Evolutionary conservation across 1,139 yeast species (phyloP).

Genomic region (Blastobotrys capitulatus): DNA sequence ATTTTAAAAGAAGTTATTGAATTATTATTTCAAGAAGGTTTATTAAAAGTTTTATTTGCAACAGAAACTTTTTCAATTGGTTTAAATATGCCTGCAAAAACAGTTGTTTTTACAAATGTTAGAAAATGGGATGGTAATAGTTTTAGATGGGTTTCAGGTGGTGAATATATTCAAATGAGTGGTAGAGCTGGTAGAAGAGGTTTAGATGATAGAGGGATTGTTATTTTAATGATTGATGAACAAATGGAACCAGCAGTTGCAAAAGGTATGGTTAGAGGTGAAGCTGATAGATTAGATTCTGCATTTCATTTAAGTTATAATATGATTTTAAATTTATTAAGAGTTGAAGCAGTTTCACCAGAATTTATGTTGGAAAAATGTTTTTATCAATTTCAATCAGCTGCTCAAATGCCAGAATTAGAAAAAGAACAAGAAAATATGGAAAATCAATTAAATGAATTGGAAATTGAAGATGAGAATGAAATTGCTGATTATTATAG

Average conservation of each 20-base stretch:
- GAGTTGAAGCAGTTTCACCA: constrained; percentile 98
- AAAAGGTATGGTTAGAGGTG: constrained; percentile 98
- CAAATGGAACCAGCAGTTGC: constrained; percentile 99
- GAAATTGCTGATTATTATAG: constrained; percentile 78
- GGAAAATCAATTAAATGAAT: constrained; percentile 32
- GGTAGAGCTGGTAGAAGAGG: constrained; percentile 99
- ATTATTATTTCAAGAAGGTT: constrained; percentile 93
- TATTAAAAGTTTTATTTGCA: constrained; percentile 88
- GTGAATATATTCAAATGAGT: constrained; percentile 98
- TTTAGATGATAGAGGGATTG: constrained; percentile 97
- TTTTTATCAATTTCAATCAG: constrained; percentile 91
- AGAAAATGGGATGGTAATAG: constrained; percentile 98
- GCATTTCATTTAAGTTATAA: constrained; percentile 96
- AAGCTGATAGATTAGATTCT: constrained; percentile 91
- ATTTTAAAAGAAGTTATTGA: constrained; percentile 95
- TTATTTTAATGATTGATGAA: constrained; percentile 98
- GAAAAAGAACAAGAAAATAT: constrained; percentile 41
- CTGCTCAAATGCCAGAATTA: constrained; percentile 79
- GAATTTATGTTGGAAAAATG: constrained; percentile 95
- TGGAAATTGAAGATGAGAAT: constrained; percentile 67
- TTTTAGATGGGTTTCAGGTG: constrained; percentile 98
- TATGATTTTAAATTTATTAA: constrained; percentile 90
- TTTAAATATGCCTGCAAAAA: constrained; percentile 95
- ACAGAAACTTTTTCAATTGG: constrained; percentile 99
- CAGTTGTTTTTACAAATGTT: constrained; percentile 95